phyloP scores from a whole-genome alignment of 768 basidiomycete species.

The Saitozyma sp. region DNA sequence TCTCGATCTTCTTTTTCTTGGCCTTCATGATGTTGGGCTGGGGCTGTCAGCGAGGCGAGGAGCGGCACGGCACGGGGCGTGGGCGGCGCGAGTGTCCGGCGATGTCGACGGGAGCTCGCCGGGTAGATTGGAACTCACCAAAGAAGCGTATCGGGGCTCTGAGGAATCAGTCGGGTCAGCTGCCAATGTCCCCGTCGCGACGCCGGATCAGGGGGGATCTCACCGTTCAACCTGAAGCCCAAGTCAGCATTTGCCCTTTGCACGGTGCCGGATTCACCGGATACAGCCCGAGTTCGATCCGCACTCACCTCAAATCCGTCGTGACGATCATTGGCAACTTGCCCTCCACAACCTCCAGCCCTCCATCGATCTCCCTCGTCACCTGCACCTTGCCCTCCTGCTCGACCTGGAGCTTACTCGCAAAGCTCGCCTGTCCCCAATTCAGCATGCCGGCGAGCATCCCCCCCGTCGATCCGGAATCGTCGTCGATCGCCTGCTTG shows the following conservation, averaged over 20 bases:
- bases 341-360: conserved; percentile 77
- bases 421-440: conserved; percentile 94
- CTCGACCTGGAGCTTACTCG: conserved; percentile 76
- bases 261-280: too few relatives aligned
- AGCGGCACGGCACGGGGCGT: background rate
- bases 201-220: background rate
- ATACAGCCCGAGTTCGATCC: too few relatives aligned
- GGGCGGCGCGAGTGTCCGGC: too few relatives aligned
- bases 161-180: conserved; percentile 14
- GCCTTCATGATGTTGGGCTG: conserved; percentile 59
- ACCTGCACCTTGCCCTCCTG: conserved; percentile 68
- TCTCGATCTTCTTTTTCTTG: conserved; percentile 97
- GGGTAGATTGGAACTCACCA: conserved; percentile 51
- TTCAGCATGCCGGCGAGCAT: conserved; percentile 91
- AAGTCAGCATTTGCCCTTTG: conserved; percentile 1
- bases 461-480: conserved; percentile 91
- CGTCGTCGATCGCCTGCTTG: conserved; percentile 98
- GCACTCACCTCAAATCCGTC: conserved; percentile 82
- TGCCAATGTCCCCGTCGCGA: background rate
- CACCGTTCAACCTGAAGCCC: conserved; percentile 68
- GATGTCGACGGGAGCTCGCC: too few relatives aligned
- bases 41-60: conserved; percentile 3
- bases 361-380: conserved; percentile 91
- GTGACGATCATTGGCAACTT: conserved; percentile 82
- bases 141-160: conserved; percentile 97